Evolutionary conservation across 2,329 filamentous ascomycete species (phyloP), one percentile per base, ranked within the genome.

Genomic region (Byssoonygena ceratinophila): DNA sequence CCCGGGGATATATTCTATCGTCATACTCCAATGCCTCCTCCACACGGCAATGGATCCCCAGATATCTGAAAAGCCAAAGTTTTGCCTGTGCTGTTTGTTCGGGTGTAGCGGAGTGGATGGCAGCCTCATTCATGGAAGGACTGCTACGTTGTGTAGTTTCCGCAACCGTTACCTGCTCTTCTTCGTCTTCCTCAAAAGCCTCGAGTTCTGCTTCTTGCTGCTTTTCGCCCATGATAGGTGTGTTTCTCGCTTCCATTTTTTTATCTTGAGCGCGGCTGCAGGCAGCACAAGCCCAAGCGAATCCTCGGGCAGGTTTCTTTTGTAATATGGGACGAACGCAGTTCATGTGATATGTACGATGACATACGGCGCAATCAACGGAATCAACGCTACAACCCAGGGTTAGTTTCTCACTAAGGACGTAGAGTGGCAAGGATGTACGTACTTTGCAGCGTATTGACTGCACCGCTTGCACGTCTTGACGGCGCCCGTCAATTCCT

Each of bases 1-100:
- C 91, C 59, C 92, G 84, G 7, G 92, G 92, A 64, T 97, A 97
- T 59, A 98, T 97, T 58, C 92, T 84, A 67, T 98, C 92, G 63
- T 98, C 92, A 65, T 95, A 94, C 66, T 98, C 92, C 27, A 98
- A 75, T 0, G 88, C 92, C 71, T 98, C 92, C 68, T 97, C 90
- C 0, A 92, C 85, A 59, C 89, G 86, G 70, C 90, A 96, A 70
- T 98, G 92, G 59, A 95, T 89, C 34, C 92, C 92, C 5, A 98
- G 74, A 67, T 98, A 98, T 55, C 92, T 82, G 73, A 92, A 97
- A 1, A 89, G 90, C 92, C 92, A 98, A 63, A 96, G 80, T 62
- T 88, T 92, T 29, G 91, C 89, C 60, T 96, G 85, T 54, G 92
- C 87, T 54, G 91, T 85, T 66, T 97, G 91, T 64, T 94, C 89